Evolutionary conservation across 202 grass and related monocot species (phyloP), one percentile per base, ranked within the genome.

Genomic region (Elaeis oleifera): DNA sequence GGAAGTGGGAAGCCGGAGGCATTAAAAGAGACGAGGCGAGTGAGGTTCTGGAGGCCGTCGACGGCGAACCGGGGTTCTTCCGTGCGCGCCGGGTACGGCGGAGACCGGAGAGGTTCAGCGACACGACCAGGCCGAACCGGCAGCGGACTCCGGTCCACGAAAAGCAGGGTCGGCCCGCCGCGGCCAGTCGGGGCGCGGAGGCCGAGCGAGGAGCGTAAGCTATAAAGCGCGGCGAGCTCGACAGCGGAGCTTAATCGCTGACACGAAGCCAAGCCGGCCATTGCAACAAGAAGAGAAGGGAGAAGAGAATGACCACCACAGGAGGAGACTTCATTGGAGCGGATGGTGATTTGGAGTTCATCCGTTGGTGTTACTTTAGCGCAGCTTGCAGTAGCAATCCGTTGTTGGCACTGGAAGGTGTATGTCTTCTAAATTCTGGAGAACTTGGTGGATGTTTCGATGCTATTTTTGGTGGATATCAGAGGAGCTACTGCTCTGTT

Each of bases 1-100:
- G 84, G 88, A 5, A 97, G 74, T 65, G 72, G 32, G 69, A 97
- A 97, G 3, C 81, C 79, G 44, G 87, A 86, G 0, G 92, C 92
- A 68, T 97, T 89, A 80, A 97, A 91, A 51, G 60, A 60, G 18
- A 66, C 56, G 51, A 97, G 78, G 58, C 51, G 73, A 4, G 84
- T 79, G 29, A 97, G 84, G 21, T 63, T 56, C 11, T 69, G 60
- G 4, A 97, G 49, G 1, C 74, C 87, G 28, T 81, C 77, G 25
- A 89, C 71, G 18, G 79, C 72, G 54, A 84, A 78, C 1, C 50
- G 24, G 23, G 87, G 5, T 48, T 16, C 6, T 13, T 50, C 0
- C 25, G 59, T 4, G 23, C 84, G 19, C 52, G 68, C 54, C 77
- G 79, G 19, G 87, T 89, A 50, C 87, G 87, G 54, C 77, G 87